Conservation (phyloP, 805 yeast genomes). For the Candida peoriensis region DNA sequence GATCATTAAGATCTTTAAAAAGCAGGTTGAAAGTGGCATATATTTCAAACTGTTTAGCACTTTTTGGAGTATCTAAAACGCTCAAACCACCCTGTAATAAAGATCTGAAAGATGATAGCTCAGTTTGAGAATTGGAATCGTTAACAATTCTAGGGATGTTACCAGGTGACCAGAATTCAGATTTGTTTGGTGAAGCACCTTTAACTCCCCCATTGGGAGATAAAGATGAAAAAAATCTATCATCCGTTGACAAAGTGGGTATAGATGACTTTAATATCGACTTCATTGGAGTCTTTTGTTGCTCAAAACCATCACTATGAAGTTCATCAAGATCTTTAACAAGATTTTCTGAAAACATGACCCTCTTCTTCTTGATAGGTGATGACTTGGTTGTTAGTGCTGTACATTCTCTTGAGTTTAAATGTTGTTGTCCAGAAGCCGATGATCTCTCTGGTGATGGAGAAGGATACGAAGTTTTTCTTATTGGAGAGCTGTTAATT, state of each 20-base stretch:
- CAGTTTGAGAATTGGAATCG: slow-evolving; percentile 3
- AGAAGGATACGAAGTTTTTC: neutral
- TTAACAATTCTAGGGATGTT: slow-evolving; percentile 15
- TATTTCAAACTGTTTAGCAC: slow-evolving; percentile 21
- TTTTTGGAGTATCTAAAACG: slow-evolving; percentile 8
- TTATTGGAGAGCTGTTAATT: no score
- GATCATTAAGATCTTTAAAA: slow-evolving; percentile 19
- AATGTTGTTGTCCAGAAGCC: neutral
- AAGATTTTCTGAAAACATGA: slow-evolving; percentile 14
- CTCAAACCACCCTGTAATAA: slow-evolving; percentile 20
- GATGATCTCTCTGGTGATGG: slow-evolving; percentile 1
- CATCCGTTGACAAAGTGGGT: slow-evolving; percentile 7
- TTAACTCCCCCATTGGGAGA: neutral
- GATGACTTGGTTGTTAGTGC: slow-evolving; percentile 15
- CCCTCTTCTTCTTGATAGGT: slow-evolving; percentile 18
- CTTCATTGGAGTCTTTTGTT: slow-evolving; percentile 17
- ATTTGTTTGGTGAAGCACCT: slow-evolving; percentile 2
- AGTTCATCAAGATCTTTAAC: neutral
- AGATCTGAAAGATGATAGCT: slow-evolving; percentile 11
- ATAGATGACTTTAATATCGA: slow-evolving; percentile 16
- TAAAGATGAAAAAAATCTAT: slow-evolving; percentile 7
- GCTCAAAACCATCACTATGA: neutral
- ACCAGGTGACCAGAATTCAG: slow-evolving; percentile 24
- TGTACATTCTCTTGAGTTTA: neutral
- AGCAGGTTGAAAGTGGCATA: slow-evolving; percentile 20